Evolutionary conservation across 2,329 filamentous ascomycete species (phyloP).

Genomic region (Pseudocercospora fuligena): DNA sequence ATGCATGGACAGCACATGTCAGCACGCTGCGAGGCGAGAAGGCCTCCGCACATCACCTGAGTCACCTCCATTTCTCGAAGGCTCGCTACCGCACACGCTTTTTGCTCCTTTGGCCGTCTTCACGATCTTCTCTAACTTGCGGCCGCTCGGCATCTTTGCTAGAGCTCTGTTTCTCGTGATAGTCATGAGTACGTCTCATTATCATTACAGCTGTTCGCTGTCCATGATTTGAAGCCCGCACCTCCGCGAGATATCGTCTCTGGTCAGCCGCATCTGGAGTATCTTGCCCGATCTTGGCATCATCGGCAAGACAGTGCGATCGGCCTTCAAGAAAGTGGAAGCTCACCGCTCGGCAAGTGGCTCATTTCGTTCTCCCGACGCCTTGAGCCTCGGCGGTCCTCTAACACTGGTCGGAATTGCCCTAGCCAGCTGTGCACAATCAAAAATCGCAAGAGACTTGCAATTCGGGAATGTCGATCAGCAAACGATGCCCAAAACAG

Average conservation of each 20-base stretch:
- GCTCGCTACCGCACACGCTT: slow-evolving; percentile 17
- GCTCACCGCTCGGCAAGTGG: not conserved
- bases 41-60: not conserved
- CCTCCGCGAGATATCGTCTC: not conserved
- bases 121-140: not conserved
- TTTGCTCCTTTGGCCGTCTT: slow-evolving; percentile 15
- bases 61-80: not conserved
- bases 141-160: not conserved
- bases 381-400: not conserved
- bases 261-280: not conserved
- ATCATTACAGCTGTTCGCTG: too few relatives aligned
- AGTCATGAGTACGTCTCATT: too few relatives aligned
- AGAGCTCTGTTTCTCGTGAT: not conserved
- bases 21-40: slow-evolving; percentile 19
- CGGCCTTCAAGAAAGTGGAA: not conserved
- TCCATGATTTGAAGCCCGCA: too few relatives aligned
- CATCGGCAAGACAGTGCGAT: slow-evolving; percentile 1
- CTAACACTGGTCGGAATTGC: not conserved
- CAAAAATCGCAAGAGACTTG: not conserved
- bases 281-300: not conserved
- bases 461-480: slow-evolving; percentile 2
- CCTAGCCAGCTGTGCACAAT: not conserved
- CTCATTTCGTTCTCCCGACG: not conserved
- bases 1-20: slow-evolving; percentile 9
- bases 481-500: not conserved